A percentile compares a stretch with the other conserved stretches of the same genome.
phyloP scores from a whole-genome alignment of 768 basidiomycete genomes.

The Chalciporus piperatus region DNA sequence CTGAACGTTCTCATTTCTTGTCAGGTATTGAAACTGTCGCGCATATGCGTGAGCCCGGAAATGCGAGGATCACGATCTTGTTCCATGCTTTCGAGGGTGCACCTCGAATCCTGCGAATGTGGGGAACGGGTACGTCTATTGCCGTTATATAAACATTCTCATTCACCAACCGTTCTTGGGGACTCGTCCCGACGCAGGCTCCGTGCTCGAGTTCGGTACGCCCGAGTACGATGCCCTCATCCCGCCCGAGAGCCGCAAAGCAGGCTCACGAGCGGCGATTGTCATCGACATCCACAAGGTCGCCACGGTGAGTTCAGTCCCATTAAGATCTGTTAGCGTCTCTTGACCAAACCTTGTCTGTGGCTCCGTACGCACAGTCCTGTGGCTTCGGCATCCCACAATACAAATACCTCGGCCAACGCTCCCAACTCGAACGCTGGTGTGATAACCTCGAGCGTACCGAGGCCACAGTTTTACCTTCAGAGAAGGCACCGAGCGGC shows the following conservation, averaged over 20 bases:
- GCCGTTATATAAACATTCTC: neutral
- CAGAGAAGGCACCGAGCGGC: conserved; percentile 36
- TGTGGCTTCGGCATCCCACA: conserved; percentile 66
- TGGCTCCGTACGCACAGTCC: conserved; percentile 40
- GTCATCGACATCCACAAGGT: conserved; percentile 61
- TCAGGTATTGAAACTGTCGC: conserved; percentile 57
- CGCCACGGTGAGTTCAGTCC: conserved; percentile 35
- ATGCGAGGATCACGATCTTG: conserved; percentile 58
- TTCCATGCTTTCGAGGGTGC: conserved; percentile 62
- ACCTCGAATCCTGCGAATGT: conserved; percentile 57
- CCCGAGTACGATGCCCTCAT: conserved; percentile 57
- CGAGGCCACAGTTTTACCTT: conserved; percentile 31
- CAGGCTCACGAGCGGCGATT: conserved; percentile 60
- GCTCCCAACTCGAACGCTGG: conserved; percentile 49
- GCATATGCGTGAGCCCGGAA: conserved; percentile 54
- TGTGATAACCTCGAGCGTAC: conserved; percentile 41
- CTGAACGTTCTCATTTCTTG: neutral
- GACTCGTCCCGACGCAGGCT: conserved; percentile 36
- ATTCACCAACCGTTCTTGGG: neutral
- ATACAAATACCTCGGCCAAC: conserved; percentile 55
- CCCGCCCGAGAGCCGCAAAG: conserved; percentile 42
- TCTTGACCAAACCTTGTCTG: neutral
- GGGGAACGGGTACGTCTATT: conserved; percentile 47
- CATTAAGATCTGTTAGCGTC: neutral
- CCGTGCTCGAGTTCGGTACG: conserved; percentile 59